These are phyloP conservation scores for Leishmania major DNA, from an alignment of 208 protist species.

Conservation along the genomic window DNA sequence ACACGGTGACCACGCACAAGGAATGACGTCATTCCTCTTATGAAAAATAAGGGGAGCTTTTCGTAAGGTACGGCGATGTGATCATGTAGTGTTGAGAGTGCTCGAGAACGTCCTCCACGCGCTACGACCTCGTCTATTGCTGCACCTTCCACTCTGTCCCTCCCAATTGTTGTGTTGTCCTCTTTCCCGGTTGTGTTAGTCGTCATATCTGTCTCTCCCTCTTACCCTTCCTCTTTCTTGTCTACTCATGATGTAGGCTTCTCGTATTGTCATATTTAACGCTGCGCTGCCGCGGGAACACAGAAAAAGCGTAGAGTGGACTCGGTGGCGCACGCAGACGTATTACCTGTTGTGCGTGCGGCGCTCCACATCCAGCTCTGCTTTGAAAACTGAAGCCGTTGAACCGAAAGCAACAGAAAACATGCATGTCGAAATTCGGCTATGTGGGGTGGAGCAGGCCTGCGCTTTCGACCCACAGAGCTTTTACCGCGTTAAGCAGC, in stretches of 20 bases:
- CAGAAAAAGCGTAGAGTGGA: neutral
- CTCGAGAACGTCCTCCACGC: neutral
- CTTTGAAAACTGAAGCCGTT: neutral
- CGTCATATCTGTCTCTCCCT: neutral
- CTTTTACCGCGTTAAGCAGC: constrained; percentile 81
- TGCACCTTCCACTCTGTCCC: no score
- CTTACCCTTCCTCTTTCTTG: neutral
- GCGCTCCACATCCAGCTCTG: neutral
- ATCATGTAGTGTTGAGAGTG: no score
- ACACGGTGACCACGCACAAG: neutral
- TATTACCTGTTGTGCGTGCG: no score
- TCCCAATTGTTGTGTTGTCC: neutral
- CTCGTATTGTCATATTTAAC: neutral
- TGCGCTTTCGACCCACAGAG: constrained; percentile 74
- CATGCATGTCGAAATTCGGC: constrained; percentile 86
- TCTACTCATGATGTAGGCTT: neutral
- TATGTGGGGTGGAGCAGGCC: constrained; percentile 52
- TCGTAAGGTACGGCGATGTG: neutral
- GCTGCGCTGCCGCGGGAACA: neutral
- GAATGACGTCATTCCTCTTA: neutral
- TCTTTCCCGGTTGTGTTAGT: neutral
- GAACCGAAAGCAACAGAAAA: neutral
- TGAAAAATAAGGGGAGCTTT: neutral
- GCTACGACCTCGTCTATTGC: neutral
- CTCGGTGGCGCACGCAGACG: neutral